Percentiles rank a stretch among this genome's conserved stretches.
These are phyloP conservation scores for Casuarina cunninghamiana DNA, from an alignment of 306 rosid species.

Conservation along the genomic window DNA sequence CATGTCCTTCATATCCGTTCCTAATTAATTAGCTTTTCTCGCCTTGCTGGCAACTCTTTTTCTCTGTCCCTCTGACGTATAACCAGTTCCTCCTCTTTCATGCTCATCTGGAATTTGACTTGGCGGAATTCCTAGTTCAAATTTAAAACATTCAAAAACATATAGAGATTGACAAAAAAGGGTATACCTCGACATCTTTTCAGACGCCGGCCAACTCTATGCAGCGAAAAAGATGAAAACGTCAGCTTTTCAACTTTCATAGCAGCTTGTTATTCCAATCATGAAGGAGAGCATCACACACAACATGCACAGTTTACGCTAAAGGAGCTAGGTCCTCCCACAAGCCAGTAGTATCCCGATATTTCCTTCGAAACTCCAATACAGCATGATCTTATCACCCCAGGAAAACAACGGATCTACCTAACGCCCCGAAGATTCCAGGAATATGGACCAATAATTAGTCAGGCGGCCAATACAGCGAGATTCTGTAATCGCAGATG, in stretches of 20 bases:
- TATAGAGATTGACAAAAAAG: background rate
- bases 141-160: background rate
- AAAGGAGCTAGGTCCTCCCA: constrained; percentile 17
- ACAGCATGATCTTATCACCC: background rate
- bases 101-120: background rate
- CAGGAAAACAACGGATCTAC: constrained; percentile 12
- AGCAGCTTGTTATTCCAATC: background rate
- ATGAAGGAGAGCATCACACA: constrained; percentile 26
- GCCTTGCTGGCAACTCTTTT: too few relatives aligned
- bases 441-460: constrained; percentile 27
- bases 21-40: too few relatives aligned
- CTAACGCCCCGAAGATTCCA: constrained; percentile 21
- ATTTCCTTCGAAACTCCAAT: background rate
- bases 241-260: background rate
- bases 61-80: too few relatives aligned
- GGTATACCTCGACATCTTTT: background rate
- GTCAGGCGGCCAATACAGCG: constrained; percentile 37
- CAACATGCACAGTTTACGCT: constrained; percentile 13
- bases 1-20: too few relatives aligned
- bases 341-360: constrained; percentile 12
- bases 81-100: too few relatives aligned
- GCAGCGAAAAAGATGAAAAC: too few relatives aligned
- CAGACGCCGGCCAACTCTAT: too few relatives aligned
- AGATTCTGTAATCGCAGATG: constrained; percentile 37
- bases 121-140: constrained; percentile 1